These are phyloP conservation scores for Teunomyces stri DNA, from an alignment of 805 yeast genomes.

Conservation along the genomic window DNA sequence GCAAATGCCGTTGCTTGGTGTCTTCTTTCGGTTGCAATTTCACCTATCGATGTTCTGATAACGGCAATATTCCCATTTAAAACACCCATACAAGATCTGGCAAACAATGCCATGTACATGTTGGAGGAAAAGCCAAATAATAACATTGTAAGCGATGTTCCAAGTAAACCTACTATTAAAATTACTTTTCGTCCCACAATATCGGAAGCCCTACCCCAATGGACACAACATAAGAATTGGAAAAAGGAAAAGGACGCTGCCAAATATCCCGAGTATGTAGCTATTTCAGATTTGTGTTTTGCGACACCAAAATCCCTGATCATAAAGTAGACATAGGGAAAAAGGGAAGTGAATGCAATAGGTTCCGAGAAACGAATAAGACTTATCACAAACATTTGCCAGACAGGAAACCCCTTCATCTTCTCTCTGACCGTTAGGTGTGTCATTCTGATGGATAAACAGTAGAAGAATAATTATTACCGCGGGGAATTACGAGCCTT, in stretches of 20 bases:
- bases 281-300: conserved; percentile 49
- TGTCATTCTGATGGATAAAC: background rate
- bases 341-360: conserved; percentile 59
- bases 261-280: conserved; percentile 60
- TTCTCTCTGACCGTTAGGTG: conserved; percentile 38
- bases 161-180: conserved; percentile 49
- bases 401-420: conserved; percentile 54
- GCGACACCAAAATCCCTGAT: conserved; percentile 52
- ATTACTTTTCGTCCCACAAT: conserved; percentile 56
- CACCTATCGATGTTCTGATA: conserved; percentile 61
- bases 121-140: conserved; percentile 54
- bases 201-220: conserved; percentile 61
- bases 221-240: conserved; percentile 55
- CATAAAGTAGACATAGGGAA: conserved; percentile 66
- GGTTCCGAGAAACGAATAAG: conserved; percentile 60
- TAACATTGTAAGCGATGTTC: conserved; percentile 48
- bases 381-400: conserved; percentile 41
- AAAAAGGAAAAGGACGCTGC: conserved; percentile 59
- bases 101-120: conserved; percentile 50
- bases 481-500: background rate
- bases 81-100: conserved; percentile 54
- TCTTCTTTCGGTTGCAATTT: conserved; percentile 50
- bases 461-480: background rate
- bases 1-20: conserved; percentile 66
- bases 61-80: conserved; percentile 66